Evolutionary conservation across 768 basidiomycete genomes (phyloP), one percentile per base, ranked within the genome.

Genomic region (Rhizopogon roseolus): DNA sequence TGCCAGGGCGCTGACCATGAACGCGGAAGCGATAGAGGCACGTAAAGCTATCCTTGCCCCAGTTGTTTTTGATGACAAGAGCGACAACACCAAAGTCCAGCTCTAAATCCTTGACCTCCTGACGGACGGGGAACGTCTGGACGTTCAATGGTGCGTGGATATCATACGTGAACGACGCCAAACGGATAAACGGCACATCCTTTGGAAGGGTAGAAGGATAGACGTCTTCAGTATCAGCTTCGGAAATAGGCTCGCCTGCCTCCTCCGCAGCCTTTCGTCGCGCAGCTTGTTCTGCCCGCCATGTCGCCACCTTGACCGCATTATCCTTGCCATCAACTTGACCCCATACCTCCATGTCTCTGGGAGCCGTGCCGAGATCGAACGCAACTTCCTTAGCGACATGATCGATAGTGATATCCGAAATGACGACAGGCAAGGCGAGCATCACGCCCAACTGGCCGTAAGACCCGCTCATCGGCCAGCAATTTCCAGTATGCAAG

Each of bases 281-380:
- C 50, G 64, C 65, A 36, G 66, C 70, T 63, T 72, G 75, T 64
- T 77, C 74, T 57, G 69, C 76, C 57, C 71, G 73, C 75, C 85
- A 90, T 50, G 71, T 77, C 27, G 62, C 63, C 28, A 90, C 73
- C 65, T 84, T 88, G 36, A 69, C 78, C 6, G 82, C 52, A 59
- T 94, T 90, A 3, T 90, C 87, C 49, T 63, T 56, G 9, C 89
- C 90, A 58, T 97, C 93, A 34, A 96, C 80, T 59, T 93, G 68
- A 0, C 85, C 94, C 94, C 93, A 96, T 5, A 96, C 81, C 60
- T 97, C 92, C 82, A 98, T 90, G 41, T 86, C 76, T 54, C 81
- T 75, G 41, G 96, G 96, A 1, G 93, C 92, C 39, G 84, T 85
- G 38, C 84, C 76, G 70, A 90, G 76, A 60, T 95, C 91, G 64